Conservation (phyloP, 805 yeast genomes). For the Saitoella complicata region DNA sequence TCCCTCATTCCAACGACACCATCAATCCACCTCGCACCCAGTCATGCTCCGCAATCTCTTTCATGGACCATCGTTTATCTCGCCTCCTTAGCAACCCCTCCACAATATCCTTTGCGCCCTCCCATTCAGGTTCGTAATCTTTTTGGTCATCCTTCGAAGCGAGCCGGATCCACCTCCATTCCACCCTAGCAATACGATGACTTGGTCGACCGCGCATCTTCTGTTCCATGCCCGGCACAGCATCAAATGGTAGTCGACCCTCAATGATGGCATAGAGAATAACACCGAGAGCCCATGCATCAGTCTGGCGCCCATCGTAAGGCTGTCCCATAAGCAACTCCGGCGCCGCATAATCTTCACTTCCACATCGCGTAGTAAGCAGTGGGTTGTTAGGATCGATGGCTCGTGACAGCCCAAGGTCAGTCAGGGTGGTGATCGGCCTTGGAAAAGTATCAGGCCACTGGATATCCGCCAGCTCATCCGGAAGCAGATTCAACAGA, state of each 20-base stretch:
- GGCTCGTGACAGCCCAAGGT: conserved; percentile 72
- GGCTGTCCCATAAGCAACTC: conserved; percentile 80
- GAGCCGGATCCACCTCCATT: conserved; percentile 68
- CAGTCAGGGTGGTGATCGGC: conserved; percentile 20
- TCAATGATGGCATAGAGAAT: conserved; percentile 73
- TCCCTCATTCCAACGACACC: neutral
- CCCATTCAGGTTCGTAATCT: conserved; percentile 22
- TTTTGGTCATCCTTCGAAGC: neutral
- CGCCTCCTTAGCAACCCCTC: conserved; percentile 33
- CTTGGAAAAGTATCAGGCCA: conserved; percentile 11
- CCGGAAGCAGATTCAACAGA: conserved; percentile 23
- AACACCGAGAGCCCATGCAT: conserved; percentile 92
- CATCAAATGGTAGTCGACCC: conserved; percentile 80
- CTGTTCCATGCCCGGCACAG: conserved; percentile 33
- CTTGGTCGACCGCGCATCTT: conserved; percentile 41
- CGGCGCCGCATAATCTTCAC: conserved; percentile 92
- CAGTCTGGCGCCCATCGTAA: conserved; percentile 82
- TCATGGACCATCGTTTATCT: conserved; percentile 27
- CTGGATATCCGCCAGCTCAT: conserved; percentile 18
- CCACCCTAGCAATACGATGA: conserved; percentile 80
- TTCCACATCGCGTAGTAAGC: conserved; percentile 81
- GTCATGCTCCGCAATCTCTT: conserved; percentile 19
- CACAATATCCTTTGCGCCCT: conserved; percentile 35
- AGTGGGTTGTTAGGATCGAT: conserved; percentile 45
- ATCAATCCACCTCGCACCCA: conserved; percentile 24